Base-by-base conservation (phyloP, 306 rosid species). In the Herpetospermum pedunculosum region DNA sequence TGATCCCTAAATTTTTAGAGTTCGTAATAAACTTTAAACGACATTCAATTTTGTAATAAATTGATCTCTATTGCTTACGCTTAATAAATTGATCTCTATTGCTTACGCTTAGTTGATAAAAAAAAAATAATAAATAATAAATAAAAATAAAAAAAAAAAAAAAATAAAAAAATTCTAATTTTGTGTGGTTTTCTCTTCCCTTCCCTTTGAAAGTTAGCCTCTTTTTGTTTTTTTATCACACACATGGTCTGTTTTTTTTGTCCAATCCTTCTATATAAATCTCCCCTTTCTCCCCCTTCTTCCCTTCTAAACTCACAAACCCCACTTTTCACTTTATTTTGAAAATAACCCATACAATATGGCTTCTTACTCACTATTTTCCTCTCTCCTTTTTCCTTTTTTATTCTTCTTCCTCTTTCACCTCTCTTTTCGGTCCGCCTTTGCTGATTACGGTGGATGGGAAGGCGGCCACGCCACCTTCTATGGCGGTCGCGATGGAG, bases 401-500 rank as follows among this genome's bases (percentile, higher is more conserved):
- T 70, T 76, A 70, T 38, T 67, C 80, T 65, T 87, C n/a, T n/a
- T n/a, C n/a, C n/a, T n/a, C n/a, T n/a, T n/a, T n/a, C n/a, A n/a
- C n/a, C n/a, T n/a, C 10, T 83, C 77, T 78, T 75, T 95, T 47
- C 55, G 26, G 68, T 79, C 77, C 75, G 75, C 88, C 72, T 82
- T 8, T 21, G 96, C 77, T 73, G 88, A 85, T 80, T 63, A 86
- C 68, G 96, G 91, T 3, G 98, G 95, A 2, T 94, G 97, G 99
- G 78, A 88, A 77, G 52, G 80, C 52, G 99, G 87, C 4, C 99
- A 94, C 73, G 99, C 97, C 81, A 94, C 99, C 69, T 94, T 94
- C 68, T 94, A 94, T 63, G 99, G 99, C 34, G 99, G 99, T 0
- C 96, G 99, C n/a, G 99, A 95, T 59, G 99, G 97, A 11, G 85